A percentile compares a stretch with the other conserved stretches of the same genome.
Conservation (phyloP, 768 basidiomycete genomes). For the Piloderma croceum region DNA sequence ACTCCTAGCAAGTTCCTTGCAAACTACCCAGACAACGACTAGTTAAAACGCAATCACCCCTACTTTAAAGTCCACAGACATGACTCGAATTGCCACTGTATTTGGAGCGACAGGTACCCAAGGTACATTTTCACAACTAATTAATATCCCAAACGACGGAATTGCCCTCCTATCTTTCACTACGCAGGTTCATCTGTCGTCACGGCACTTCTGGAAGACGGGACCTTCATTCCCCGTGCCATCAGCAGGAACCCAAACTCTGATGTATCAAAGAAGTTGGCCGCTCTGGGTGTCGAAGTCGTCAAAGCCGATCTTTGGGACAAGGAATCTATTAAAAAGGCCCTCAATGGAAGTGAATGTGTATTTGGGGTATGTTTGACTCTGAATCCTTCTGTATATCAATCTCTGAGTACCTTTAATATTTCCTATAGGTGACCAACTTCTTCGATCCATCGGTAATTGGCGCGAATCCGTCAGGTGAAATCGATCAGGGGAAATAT, state of each 20-base stretch:
- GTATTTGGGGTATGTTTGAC: constrained; percentile 13
- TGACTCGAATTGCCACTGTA: constrained; percentile 23
- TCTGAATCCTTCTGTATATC: neutral
- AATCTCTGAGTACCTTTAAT: no score
- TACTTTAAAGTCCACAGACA: no score
- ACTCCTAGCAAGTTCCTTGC: no score
- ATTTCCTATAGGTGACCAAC: constrained; percentile 21
- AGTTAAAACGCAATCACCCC: no score
- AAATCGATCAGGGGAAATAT: constrained; percentile 24
- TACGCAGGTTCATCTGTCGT: constrained; percentile 12
- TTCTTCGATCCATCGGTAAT: constrained; percentile 17
- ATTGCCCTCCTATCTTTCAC: neutral
- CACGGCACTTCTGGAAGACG: constrained; percentile 9
- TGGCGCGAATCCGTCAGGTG: constrained; percentile 13
- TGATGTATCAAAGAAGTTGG: constrained; percentile 6
- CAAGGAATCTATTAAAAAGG: constrained; percentile 9
- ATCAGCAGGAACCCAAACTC: constrained; percentile 11
- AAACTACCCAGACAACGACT: no score
- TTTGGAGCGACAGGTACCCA: constrained; percentile 33
- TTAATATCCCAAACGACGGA: no score
- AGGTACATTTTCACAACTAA: constrained; percentile 20
- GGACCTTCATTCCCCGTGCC: constrained; percentile 15
- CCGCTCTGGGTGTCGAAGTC: constrained; percentile 9
- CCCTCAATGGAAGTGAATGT: constrained; percentile 12
- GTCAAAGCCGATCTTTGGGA: constrained; percentile 12